Evolutionary conservation across 305 asterid genomes (phyloP).

Genomic region (Petunia hybrid): DNA sequence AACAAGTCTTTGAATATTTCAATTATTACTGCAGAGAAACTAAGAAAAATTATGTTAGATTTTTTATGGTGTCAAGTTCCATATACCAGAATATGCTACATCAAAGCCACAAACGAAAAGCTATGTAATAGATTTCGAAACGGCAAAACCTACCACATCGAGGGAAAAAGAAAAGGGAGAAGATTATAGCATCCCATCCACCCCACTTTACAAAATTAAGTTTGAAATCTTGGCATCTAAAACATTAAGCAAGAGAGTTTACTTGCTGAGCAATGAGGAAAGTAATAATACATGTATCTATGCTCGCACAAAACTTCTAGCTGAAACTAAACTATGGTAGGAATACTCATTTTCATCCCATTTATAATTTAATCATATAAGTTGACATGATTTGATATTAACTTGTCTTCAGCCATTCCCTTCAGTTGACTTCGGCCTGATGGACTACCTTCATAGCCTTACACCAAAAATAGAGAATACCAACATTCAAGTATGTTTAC

Average conservation of each 20-base stretch:
- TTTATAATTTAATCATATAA: too few species aligned
- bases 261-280: neutral
- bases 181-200: neutral
- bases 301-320: too few species aligned
- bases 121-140: neutral
- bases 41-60: slow-evolving; percentile 30
- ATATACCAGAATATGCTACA: neutral
- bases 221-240: neutral
- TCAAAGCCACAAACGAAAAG: neutral
- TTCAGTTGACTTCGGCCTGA: too few species aligned
- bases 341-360: too few species aligned
- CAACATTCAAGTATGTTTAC: too few species aligned
- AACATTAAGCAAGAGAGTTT: neutral
- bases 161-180: neutral
- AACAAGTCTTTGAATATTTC: slow-evolving; percentile 26
- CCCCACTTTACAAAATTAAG: neutral
- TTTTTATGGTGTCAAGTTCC: neutral
- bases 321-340: too few species aligned
- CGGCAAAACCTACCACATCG: neutral
- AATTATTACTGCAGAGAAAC: slow-evolving; percentile 46
- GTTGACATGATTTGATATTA: too few species aligned
- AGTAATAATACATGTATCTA: neutral
- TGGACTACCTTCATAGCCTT: too few species aligned
- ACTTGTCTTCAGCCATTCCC: too few species aligned
- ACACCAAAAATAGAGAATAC: too few species aligned